phyloP scores from a whole-genome alignment of 139 green algal species.

The Chlamydomonas urium region DNA sequence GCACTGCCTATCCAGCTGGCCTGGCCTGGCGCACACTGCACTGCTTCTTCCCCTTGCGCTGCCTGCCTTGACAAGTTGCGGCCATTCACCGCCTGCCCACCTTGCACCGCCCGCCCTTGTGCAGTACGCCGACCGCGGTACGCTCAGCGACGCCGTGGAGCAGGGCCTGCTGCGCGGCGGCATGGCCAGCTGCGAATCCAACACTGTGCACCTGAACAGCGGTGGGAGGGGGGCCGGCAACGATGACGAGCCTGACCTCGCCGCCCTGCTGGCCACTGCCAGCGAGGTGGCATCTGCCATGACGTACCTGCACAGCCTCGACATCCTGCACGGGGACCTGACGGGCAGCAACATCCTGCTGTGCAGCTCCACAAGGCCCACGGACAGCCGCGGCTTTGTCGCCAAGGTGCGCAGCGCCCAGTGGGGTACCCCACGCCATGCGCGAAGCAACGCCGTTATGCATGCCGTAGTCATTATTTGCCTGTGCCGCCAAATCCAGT shows the following conservation, averaged over 20 bases:
- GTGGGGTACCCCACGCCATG: too few species aligned
- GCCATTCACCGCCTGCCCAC: neutral
- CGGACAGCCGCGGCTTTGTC: conserved; percentile 32
- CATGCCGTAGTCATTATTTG: too few species aligned
- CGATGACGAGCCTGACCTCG: conserved; percentile 31
- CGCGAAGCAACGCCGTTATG: too few species aligned
- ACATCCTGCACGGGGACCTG: conserved; percentile 65
- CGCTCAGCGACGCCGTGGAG: conserved; percentile 35
- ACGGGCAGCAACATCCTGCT: conserved; percentile 60
- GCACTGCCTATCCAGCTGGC: neutral
- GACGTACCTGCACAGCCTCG: conserved; percentile 54
- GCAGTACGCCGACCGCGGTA: conserved; percentile 38
- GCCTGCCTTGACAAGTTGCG: neutral
- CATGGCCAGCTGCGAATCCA: conserved; percentile 15
- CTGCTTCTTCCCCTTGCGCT: neutral
- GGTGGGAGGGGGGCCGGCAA: too few species aligned
- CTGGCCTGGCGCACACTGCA: neutral
- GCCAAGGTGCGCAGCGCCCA: conserved; percentile 43
- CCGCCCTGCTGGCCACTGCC: conserved; percentile 21
- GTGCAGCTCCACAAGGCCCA: conserved; percentile 13
- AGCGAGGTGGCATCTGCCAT: conserved; percentile 53
- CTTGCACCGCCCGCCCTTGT: neutral
- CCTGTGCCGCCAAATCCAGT: too few species aligned
- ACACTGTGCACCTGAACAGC: too few species aligned
- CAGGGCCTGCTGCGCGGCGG: conserved; percentile 38